These are phyloP conservation scores for Fistulifera solaris DNA, from an alignment of 108 stramenopile genomes.

Conservation along the genomic window DNA sequence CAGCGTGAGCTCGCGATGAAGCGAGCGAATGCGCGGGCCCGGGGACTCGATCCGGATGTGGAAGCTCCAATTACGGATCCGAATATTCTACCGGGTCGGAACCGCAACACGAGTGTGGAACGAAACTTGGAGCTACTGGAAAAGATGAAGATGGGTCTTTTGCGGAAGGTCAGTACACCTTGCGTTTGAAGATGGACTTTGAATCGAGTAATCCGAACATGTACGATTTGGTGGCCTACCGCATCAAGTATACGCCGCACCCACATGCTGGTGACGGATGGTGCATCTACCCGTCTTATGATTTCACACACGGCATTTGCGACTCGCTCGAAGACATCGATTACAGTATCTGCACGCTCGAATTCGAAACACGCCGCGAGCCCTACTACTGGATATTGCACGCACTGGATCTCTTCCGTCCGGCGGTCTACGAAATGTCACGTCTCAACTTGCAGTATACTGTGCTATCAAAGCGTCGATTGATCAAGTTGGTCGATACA, in stretches of 20 bases:
- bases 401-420: slow-evolving; percentile 92
- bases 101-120: slow-evolving; percentile 82
- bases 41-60: slow-evolving; percentile 63
- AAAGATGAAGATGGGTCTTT: slow-evolving; percentile 86
- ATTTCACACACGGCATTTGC: slow-evolving; percentile 96
- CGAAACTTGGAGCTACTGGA: slow-evolving; percentile 87
- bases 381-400: slow-evolving; percentile 98
- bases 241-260: slow-evolving; percentile 92
- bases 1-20: slow-evolving; percentile 89
- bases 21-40: slow-evolving; percentile 40
- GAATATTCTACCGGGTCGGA: slow-evolving; percentile 78
- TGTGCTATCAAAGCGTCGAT: slow-evolving; percentile 91
- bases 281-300: slow-evolving; percentile 99
- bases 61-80: slow-evolving; percentile 58
- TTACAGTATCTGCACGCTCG: slow-evolving; percentile 97
- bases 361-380: slow-evolving; percentile 96
- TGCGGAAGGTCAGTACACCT: slow-evolving; percentile 88
- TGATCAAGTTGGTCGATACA: slow-evolving; percentile 86
- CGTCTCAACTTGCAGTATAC: slow-evolving; percentile 91
- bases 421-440: slow-evolving; percentile 88
- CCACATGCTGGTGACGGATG: slow-evolving; percentile 94
- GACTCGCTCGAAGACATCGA: slow-evolving; percentile 97
- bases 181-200: slow-evolving; percentile 98
- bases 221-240: slow-evolving; percentile 95
- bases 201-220: slow-evolving; percentile 89